Evolutionary conservation across 306 rosid species (phyloP), one percentile per base, ranked within the genome.

Genomic region (Quercus dentata): DNA sequence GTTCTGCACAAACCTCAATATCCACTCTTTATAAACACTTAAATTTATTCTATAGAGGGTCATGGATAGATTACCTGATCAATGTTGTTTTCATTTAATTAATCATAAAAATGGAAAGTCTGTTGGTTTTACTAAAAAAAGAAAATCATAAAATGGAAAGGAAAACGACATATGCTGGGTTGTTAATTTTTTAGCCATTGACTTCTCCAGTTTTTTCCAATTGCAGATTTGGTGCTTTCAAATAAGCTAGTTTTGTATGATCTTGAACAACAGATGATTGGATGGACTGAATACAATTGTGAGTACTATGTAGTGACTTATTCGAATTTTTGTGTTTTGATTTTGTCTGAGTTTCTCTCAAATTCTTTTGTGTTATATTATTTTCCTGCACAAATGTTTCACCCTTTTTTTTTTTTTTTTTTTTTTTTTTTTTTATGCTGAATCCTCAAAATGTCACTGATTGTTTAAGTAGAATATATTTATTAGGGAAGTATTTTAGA

Each of bases 261-360:
- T 83, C 91, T 91, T 71, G 94, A 86, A 81, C 86, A 88, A 77
- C 87, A 89, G 85, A 79, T 64, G 69, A 79, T 92, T 63, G 97
- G 97, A 64, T 92, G 97, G 97, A 79, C 89, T 0, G 91, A 89
- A 46, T 87, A 85, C 83, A 89, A 92, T 80, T 92, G 97, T 92
- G 84, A 92, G 97, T 92, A 82, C 72, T 68, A 18, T 55, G 15
- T 68, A 56, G 51, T 81, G 41, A 80, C 79, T 77, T 46, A 54
- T 61, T 14, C 1, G 11, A 41, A 41, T 61, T 68, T 63, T 44
- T 69, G 8, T 61, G 76, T 69, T 62, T 74, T 73, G 30, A 38
- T 71, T 11, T 59, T 44, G 62, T 58, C 69, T 70, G 68, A 20
- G 81, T 68, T 33, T 64, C 38, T 28, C 64, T 27, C 52, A 57